These are phyloP conservation scores for Colletotrichum sp. DNA, from an alignment of 2,329 filamentous ascomycete species.

Conservation along the genomic window DNA sequence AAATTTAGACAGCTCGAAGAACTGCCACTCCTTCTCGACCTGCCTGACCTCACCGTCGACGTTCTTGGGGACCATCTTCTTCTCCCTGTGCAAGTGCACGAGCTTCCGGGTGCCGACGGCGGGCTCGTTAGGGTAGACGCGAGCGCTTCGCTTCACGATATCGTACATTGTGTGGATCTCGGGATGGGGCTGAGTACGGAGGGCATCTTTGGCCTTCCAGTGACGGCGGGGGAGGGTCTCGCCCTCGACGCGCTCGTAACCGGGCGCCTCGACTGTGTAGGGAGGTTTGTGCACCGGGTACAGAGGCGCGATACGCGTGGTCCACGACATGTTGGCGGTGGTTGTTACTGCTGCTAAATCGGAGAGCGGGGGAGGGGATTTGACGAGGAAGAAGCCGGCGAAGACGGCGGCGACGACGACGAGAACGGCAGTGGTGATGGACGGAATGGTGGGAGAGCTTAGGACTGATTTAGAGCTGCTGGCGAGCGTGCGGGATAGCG, in stretches of 20 bases:
- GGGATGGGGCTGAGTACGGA: conserved; percentile 68
- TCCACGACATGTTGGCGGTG: conserved; percentile 39
- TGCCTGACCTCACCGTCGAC: conserved; percentile 80
- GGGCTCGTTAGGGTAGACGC: conserved; percentile 64
- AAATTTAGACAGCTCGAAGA: conserved; percentile 83
- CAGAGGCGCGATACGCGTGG: conserved; percentile 53
- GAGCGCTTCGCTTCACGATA: conserved; percentile 73
- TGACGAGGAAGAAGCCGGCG: background rate
- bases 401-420: conserved; percentile 8
- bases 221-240: conserved; percentile 87
- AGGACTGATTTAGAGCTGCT: background rate
- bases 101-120: conserved; percentile 76
- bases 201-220: conserved; percentile 71
- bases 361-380: background rate
- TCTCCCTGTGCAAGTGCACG: conserved; percentile 79
- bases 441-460: conserved; percentile 12
- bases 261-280: conserved; percentile 76
- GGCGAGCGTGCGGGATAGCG: background rate
- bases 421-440: background rate
- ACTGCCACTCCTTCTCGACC: conserved; percentile 91
- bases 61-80: conserved; percentile 88
- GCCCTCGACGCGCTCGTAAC: conserved; percentile 72
- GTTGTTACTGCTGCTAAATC: background rate
- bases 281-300: conserved; percentile 71
- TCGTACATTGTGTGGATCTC: conserved; percentile 81